Evolutionary conservation across 345 rosid species (phyloP).

Genomic region (Moringa oleifera): DNA sequence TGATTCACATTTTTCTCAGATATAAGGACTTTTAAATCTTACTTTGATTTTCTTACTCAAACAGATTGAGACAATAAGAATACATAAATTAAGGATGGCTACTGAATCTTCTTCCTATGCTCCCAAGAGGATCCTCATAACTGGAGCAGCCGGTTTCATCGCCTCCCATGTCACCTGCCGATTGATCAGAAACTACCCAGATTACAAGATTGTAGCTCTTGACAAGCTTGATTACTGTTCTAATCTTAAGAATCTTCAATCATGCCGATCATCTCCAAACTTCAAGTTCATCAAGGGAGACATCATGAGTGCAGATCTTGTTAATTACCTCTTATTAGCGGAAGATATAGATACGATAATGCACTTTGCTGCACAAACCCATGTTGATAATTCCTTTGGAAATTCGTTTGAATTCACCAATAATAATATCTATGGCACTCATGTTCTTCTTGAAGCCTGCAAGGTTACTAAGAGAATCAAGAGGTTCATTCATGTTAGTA

Average conservation of each 20-base stretch:
- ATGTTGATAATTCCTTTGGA: constrained; percentile 66
- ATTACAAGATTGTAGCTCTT: constrained; percentile 50
- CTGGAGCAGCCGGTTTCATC: constrained; percentile 69
- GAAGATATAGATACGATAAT: constrained; percentile 57
- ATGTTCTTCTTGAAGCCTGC: constrained; percentile 65
- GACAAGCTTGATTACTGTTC: constrained; percentile 72
- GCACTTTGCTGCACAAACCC: constrained; percentile 71
- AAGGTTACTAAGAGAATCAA: constrained; percentile 44
- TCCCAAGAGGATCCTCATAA: constrained; percentile 54
- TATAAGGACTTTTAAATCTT: too few relatives aligned
- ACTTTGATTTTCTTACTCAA: too few relatives aligned
- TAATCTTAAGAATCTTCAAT: constrained; percentile 42
- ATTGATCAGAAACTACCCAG: constrained; percentile 41
- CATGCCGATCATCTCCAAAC: constrained; percentile 39
- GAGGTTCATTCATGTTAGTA: constrained; percentile 69
- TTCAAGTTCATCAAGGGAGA: constrained; percentile 60
- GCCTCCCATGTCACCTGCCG: constrained; percentile 52
- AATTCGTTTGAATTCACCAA: constrained; percentile 60
- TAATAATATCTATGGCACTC: constrained; percentile 62
- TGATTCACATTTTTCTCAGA: too few relatives aligned
- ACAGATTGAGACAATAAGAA: constrained; percentile 4
- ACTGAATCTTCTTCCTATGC: constrained; percentile 27
- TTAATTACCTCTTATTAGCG: constrained; percentile 41
- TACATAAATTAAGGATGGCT: constrained; percentile 14
- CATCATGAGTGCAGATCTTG: constrained; percentile 52